Conservation (phyloP, 257 asterid species). For the Prunella vulgaris region DNA sequence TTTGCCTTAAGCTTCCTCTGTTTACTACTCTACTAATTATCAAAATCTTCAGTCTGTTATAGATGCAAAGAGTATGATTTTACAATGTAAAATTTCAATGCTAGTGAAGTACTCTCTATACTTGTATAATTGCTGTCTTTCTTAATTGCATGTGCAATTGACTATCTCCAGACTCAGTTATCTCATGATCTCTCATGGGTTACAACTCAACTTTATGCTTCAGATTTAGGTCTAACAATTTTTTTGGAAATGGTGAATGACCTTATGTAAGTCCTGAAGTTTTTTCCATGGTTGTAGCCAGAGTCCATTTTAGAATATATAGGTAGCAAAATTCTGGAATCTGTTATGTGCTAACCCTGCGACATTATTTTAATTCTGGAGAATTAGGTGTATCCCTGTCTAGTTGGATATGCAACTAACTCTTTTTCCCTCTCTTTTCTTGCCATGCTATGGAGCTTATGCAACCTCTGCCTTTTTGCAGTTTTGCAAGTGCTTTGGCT, state of each 20-base stretch:
- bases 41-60: background rate
- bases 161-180: background rate
- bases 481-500: constrained; percentile 79
- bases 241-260: background rate
- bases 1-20: constrained; percentile 11
- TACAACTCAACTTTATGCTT: background rate
- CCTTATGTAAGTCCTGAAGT: background rate
- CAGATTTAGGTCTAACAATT: background rate
- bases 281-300: background rate
- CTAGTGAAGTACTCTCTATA: background rate
- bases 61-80: background rate
- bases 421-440: background rate
- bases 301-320: background rate
- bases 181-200: background rate
- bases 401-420: background rate
- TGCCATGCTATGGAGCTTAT: constrained; percentile 2
- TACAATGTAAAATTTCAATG: background rate
- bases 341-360: background rate
- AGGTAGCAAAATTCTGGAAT: background rate
- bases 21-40: background rate
- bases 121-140: background rate
- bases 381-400: background rate
- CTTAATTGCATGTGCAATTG: background rate
- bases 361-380: background rate
- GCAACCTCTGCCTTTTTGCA: constrained; percentile 29